These are phyloP conservation scores for Arthrobotrys conoides DNA, from an alignment of 2,329 filamentous ascomycete genomes.

Conservation along the genomic window DNA sequence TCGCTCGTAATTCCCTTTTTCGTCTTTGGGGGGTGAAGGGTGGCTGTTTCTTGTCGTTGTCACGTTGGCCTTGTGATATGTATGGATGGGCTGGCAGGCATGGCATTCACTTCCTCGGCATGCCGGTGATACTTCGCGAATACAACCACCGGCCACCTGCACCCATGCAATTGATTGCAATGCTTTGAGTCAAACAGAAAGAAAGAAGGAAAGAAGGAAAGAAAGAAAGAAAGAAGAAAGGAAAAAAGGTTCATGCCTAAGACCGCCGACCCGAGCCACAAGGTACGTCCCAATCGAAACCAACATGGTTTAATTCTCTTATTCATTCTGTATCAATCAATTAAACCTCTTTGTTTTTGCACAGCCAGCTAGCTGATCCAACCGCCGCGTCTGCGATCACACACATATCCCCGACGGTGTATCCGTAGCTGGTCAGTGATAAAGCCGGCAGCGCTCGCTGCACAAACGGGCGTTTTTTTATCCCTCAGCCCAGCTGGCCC, in stretches of 20 bases:
- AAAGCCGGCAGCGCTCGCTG: too few species aligned
- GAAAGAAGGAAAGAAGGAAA: too few species aligned
- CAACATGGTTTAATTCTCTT: background rate
- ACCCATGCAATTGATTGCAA: too few species aligned
- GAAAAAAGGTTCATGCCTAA: slow-evolving; percentile 44
- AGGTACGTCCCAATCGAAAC: background rate
- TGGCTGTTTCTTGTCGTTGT: slow-evolving; percentile 29
- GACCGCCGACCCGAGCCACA: slow-evolving; percentile 40
- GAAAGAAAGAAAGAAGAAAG: too few species aligned
- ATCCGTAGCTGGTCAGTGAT: slow-evolving; percentile 42
- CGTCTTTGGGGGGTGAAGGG: slow-evolving; percentile 13
- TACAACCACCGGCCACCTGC: too few species aligned
- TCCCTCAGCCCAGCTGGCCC: slow-evolving; percentile 42
- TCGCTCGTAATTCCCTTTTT: slow-evolving; percentile 21
- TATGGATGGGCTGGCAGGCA: background rate
- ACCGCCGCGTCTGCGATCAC: slow-evolving; percentile 40
- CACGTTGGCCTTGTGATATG: slow-evolving; percentile 48
- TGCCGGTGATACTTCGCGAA: slow-evolving; percentile 46
- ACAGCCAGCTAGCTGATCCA: slow-evolving; percentile 35
- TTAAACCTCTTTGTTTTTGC: slow-evolving; percentile 40
- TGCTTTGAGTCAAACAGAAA: background rate
- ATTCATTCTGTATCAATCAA: too few species aligned
- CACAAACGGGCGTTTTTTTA: slow-evolving; percentile 58
- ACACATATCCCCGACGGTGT: slow-evolving; percentile 53
- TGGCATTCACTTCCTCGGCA: slow-evolving; percentile 30